Conservation (phyloP, 2,329 filamentous ascomycete species). For the Xylaria polymorpha region DNA sequence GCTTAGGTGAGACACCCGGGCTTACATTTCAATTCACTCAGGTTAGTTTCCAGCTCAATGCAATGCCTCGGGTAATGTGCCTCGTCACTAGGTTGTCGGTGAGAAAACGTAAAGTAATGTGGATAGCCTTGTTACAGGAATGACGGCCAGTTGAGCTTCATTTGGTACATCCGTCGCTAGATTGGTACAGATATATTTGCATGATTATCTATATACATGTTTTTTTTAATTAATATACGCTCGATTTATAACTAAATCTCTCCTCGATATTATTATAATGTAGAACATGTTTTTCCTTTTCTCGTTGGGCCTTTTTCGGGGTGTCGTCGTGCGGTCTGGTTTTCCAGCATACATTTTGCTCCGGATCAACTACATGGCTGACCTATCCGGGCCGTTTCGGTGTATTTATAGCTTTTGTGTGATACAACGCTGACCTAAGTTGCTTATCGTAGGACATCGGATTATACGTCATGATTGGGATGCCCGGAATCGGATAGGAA, state of each 20-base stretch:
- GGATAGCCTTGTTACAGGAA: background rate
- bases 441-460: background rate
- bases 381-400: background rate
- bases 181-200: background rate
- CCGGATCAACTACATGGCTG: background rate
- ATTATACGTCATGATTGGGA: background rate
- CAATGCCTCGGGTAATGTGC: background rate
- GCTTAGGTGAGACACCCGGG: background rate
- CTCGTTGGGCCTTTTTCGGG: background rate
- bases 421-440: background rate
- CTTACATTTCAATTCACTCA: background rate
- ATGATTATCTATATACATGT: background rate
- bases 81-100: background rate
- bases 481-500: background rate
- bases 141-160: background rate
- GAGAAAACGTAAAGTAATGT: background rate
- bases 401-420: constrained; percentile 15
- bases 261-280: background rate
- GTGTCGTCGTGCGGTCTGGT: background rate
- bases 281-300: background rate
- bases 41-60: background rate
- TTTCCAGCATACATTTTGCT: background rate
- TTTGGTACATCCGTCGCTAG: background rate
- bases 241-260: background rate
- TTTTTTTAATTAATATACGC: background rate